Percentiles rank a stretch among this genome's conserved stretches.
These are phyloP conservation scores for Eryngium alpinum DNA, from an alignment of 140 eudicot genomes.

Conservation along the genomic window DNA sequence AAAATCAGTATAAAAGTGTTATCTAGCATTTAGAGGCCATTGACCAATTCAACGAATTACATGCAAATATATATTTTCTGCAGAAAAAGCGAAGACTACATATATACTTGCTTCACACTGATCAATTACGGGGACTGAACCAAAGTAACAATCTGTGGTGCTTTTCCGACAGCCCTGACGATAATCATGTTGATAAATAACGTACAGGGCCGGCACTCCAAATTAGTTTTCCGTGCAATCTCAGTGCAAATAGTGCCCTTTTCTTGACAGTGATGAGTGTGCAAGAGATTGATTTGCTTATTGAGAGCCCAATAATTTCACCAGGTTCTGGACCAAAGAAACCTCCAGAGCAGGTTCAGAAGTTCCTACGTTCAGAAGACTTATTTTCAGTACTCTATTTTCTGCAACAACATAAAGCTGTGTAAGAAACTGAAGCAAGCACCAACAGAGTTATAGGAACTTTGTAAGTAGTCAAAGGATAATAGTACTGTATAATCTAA, in stretches of 20 bases:
- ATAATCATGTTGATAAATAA: slow-evolving; percentile 46
- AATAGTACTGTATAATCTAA: not conserved
- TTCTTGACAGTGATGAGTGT: slow-evolving; percentile 52
- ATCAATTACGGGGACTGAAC: slow-evolving; percentile 67
- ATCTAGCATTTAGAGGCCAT: too few species aligned
- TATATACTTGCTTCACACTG: slow-evolving; percentile 81
- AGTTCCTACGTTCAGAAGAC: slow-evolving; percentile 28
- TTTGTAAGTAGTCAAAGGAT: slow-evolving; percentile 30
- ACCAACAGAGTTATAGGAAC: slow-evolving; percentile 48
- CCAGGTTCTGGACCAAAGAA: slow-evolving; percentile 62
- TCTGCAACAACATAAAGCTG: slow-evolving; percentile 85
- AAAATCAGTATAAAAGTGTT: too few species aligned
- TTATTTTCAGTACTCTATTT: slow-evolving; percentile 54
- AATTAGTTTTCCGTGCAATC: slow-evolving; percentile 43
- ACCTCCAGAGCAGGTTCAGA: slow-evolving; percentile 49
- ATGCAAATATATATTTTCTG: not conserved
- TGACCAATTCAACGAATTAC: too few species aligned
- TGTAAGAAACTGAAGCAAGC: slow-evolving; percentile 34
- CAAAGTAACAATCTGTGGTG: slow-evolving; percentile 57
- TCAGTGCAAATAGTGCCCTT: slow-evolving; percentile 65
- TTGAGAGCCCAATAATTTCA: slow-evolving; percentile 67
- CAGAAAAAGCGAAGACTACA: slow-evolving; percentile 32
- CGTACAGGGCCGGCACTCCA: slow-evolving; percentile 81
- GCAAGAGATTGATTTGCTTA: slow-evolving; percentile 56
- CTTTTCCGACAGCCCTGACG: slow-evolving; percentile 79